Conservation (phyloP, 805 yeast species). For the Wickerhamomyces canadensis region DNA sequence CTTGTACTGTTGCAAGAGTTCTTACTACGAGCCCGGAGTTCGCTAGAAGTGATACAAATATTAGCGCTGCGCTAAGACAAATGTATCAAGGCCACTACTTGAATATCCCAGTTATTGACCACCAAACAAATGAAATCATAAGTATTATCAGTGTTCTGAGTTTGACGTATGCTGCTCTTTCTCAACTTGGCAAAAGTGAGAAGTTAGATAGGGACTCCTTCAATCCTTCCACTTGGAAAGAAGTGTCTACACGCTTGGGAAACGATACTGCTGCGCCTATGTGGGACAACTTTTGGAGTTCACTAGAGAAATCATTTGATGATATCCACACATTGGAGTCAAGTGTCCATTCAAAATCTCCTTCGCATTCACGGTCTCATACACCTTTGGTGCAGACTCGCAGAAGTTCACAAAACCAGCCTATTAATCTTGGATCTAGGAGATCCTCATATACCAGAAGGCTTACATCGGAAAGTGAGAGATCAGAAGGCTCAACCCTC, state of each 20-base stretch:
- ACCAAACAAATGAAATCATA: slow-evolving; percentile 21
- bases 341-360: slow-evolving; percentile 16
- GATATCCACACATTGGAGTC: slow-evolving; percentile 23
- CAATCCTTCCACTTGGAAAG: slow-evolving; percentile 15
- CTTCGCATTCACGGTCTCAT: slow-evolving; percentile 19
- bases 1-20: slow-evolving; percentile 35
- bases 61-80: slow-evolving; percentile 38
- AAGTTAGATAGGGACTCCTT: slow-evolving; percentile 18
- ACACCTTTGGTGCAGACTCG: slow-evolving; percentile 16
- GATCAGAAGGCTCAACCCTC: slow-evolving; percentile 1
- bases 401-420: slow-evolving; percentile 17
- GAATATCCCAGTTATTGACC: slow-evolving; percentile 36
- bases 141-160: slow-evolving; percentile 41
- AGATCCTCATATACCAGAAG: slow-evolving; percentile 16
- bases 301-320: slow-evolving; percentile 25
- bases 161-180: slow-evolving; percentile 35
- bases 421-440: slow-evolving; percentile 15
- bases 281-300: slow-evolving; percentile 30
- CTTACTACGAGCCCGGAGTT: slow-evolving; percentile 43
- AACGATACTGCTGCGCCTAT: slow-evolving; percentile 21
- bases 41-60: slow-evolving; percentile 33
- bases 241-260: slow-evolving; percentile 18
- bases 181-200: slow-evolving; percentile 27
- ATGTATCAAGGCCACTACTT: slow-evolving; percentile 44
- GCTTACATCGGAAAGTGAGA: slow-evolving; percentile 6